These are phyloP conservation scores for Colletotrichum limetticola DNA, from an alignment of 2,329 filamentous ascomycete species.

Conservation along the genomic window DNA sequence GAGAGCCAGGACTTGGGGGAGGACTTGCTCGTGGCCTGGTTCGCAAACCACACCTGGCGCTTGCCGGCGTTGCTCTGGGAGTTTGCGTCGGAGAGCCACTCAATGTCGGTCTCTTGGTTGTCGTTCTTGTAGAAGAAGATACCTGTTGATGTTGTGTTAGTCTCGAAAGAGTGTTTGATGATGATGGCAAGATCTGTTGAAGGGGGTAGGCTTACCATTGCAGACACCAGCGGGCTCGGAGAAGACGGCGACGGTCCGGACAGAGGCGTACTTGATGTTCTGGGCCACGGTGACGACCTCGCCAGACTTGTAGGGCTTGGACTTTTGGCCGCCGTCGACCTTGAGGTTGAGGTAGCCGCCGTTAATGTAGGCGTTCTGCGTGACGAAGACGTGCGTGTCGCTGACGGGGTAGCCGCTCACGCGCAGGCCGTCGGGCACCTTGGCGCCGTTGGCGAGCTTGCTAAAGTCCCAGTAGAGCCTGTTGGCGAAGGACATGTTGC, in stretches of 20 bases:
- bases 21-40: constrained; percentile 41
- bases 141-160: constrained; percentile 34
- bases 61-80: constrained; percentile 41
- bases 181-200: too few species aligned
- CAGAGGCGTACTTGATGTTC: constrained; percentile 44
- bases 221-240: constrained; percentile 43
- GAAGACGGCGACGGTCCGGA: constrained; percentile 42
- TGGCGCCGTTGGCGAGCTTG: neutral
- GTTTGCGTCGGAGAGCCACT: constrained; percentile 44
- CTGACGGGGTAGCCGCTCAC: constrained; percentile 38
- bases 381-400: constrained; percentile 26
- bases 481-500: neutral
- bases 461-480: constrained; percentile 20
- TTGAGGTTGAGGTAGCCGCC: constrained; percentile 43
- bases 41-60: constrained; percentile 43
- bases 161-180: too few species aligned
- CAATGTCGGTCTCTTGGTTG: constrained; percentile 44
- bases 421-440: constrained; percentile 38
- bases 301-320: constrained; percentile 38
- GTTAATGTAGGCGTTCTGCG: constrained; percentile 36
- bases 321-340: constrained; percentile 40
- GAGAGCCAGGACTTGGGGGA: constrained; percentile 31
- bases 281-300: constrained; percentile 39
- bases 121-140: constrained; percentile 45
- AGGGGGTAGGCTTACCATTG: constrained; percentile 39